Evolutionary conservation across 768 basidiomycete genomes (phyloP).

Genomic region (Termitomyces sp.): DNA sequence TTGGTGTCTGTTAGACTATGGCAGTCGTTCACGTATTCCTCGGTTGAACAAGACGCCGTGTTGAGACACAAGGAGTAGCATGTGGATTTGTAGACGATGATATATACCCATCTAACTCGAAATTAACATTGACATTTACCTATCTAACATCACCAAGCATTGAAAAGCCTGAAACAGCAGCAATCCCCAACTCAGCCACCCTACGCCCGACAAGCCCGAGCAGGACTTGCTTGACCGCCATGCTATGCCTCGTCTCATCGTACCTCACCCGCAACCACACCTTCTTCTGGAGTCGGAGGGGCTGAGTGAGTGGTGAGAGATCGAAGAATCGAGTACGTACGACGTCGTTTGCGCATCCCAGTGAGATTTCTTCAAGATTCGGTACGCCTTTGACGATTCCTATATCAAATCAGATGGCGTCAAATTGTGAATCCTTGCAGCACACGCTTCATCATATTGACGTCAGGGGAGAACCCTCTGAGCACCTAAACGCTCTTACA

Average conservation of each 20-base stretch:
- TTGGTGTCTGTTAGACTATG: not conserved
- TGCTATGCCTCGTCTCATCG: not conserved
- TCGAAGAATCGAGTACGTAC: not conserved
- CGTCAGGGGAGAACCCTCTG: constrained; percentile 16
- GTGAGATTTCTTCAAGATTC: not conserved
- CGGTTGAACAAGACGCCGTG: not conserved
- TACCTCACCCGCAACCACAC: not conserved
- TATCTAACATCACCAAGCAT: too few relatives aligned
- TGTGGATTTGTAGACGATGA: too few relatives aligned
- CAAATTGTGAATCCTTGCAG: too few relatives aligned
- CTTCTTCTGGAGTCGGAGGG: not conserved
- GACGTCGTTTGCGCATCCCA: not conserved
- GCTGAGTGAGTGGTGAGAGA: not conserved
- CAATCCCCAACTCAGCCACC: too few relatives aligned
- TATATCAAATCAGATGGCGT: not conserved
- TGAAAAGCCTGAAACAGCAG: too few relatives aligned
- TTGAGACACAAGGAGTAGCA: not conserved
- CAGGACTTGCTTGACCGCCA: not conserved
- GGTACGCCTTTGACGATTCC: not conserved
- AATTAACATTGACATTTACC: too few relatives aligned
- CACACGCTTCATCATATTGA: constrained; percentile 21
- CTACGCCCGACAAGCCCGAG: not conserved
- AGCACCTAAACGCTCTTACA: constrained; percentile 23
- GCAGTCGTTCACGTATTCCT: constrained; percentile 7
- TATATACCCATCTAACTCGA: not conserved